Conservation (phyloP, 2,329 filamentous ascomycete genomes). For the Immersiporthe knoxdaviesiana region DNA sequence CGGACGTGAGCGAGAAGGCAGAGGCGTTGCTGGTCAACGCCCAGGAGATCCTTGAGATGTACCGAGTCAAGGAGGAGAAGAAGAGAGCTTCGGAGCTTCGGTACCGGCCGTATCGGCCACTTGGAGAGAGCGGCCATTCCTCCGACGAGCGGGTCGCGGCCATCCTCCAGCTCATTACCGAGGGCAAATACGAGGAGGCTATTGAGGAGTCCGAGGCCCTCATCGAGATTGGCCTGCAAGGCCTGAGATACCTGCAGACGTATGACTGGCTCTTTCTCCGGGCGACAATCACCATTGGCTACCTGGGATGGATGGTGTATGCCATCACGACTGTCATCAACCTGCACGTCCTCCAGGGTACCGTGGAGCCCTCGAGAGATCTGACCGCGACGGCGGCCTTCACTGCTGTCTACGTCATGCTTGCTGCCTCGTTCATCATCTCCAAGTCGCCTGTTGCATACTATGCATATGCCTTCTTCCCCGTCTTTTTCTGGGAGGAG, state of each 20-base stretch:
- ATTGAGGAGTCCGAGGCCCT: constrained; percentile 78
- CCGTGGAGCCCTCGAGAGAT: constrained; percentile 66
- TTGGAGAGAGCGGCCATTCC: constrained; percentile 66
- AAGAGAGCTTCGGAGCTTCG: constrained; percentile 77
- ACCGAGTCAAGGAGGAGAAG: constrained; percentile 85
- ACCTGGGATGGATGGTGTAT: constrained; percentile 94
- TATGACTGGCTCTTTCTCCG: constrained; percentile 98
- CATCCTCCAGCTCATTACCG: constrained; percentile 70
- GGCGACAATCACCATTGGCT: constrained; percentile 85
- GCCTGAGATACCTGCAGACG: constrained; percentile 91
- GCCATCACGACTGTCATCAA: constrained; percentile 88
- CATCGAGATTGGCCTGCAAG: constrained; percentile 76
- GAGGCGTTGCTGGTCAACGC: constrained; percentile 84
- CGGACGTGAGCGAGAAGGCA: constrained; percentile 75
- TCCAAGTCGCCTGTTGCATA: constrained; percentile 83
- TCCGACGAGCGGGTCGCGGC: constrained; percentile 68
- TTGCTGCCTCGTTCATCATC: constrained; percentile 79
- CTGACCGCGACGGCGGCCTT: constrained; percentile 66
- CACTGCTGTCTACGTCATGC: constrained; percentile 70
- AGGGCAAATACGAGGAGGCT: constrained; percentile 71
- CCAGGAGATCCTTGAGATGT: constrained; percentile 90
- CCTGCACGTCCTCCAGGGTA: constrained; percentile 79
- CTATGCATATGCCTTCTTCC: constrained; percentile 90
- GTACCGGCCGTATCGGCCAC: constrained; percentile 74
- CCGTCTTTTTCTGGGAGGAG: constrained; percentile 95